Percentiles rank a stretch among this genome's conserved stretches.
Evolutionary conservation across 202 grass and related monocot species (phyloP).

Genomic region (Eragrostis tef): DNA sequence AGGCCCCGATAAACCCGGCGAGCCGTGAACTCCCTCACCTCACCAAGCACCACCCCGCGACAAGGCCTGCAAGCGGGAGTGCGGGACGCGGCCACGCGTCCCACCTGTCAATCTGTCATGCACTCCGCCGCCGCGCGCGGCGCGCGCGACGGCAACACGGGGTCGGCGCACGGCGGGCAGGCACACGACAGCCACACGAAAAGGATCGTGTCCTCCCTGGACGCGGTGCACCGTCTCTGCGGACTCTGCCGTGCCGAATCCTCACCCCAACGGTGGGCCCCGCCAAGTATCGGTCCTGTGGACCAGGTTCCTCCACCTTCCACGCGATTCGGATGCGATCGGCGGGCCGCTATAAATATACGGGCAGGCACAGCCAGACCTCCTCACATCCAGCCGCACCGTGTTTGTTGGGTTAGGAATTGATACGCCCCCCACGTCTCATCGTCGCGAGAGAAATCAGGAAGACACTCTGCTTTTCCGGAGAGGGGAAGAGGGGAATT

Average conservation of each 20-base stretch:
- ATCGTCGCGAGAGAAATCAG: not conserved
- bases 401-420: not conserved
- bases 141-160: not conserved
- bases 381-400: not conserved
- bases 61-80: not conserved
- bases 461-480: not conserved
- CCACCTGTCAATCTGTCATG: constrained; percentile 36
- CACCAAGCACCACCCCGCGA: not conserved
- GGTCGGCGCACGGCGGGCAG: not conserved
- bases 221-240: constrained; percentile 26
- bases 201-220: not conserved
- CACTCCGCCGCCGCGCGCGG: not conserved
- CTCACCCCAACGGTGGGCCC: not conserved
- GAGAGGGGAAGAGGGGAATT: not conserved
- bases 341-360: constrained; percentile 35
- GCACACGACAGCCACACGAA: not conserved
- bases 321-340: not conserved
- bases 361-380: not conserved
- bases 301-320: constrained; percentile 10
- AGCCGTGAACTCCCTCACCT: not conserved
- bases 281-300: not conserved
- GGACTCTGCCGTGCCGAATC: constrained; percentile 20
- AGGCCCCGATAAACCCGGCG: not conserved
- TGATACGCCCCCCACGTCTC: not conserved
- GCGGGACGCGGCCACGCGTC: not conserved